phyloP scores from a whole-genome alignment of 2,329 filamentous ascomycete species.

The Botryosphaeria agaves region DNA sequence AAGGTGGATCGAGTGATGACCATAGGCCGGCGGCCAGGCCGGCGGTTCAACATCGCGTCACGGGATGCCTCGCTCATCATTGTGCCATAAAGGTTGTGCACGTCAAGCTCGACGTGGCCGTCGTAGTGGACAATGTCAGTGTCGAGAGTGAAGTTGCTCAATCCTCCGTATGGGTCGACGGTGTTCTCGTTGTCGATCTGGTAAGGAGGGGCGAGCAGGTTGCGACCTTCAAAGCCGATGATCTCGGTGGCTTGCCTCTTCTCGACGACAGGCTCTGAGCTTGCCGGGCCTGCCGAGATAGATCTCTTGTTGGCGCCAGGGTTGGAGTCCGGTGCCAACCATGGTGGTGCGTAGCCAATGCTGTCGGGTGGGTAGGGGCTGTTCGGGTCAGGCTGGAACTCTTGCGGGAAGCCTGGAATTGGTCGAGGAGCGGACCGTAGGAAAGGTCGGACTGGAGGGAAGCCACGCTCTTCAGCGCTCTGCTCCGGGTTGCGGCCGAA shows the following conservation, averaged over 20 bases:
- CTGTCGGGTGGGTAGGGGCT: neutral
- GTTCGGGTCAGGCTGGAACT: conserved; percentile 39
- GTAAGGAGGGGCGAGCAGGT: conserved; percentile 49
- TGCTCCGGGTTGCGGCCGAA: conserved; percentile 19
- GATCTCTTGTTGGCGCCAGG: too few relatives aligned
- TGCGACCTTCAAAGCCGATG: conserved; percentile 41
- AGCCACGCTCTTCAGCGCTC: conserved; percentile 21
- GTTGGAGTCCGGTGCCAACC: neutral
- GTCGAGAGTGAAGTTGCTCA: conserved; percentile 35
- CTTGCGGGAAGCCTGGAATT: conserved; percentile 50
- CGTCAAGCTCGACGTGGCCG: conserved; percentile 53
- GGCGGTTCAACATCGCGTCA: conserved; percentile 46
- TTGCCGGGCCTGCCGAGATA: too few relatives aligned
- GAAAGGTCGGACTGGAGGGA: conserved; percentile 44
- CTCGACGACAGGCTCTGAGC: conserved; percentile 1
- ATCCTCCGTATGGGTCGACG: conserved; percentile 10
- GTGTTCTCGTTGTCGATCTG: conserved; percentile 42
- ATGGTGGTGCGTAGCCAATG: conserved; percentile 14
- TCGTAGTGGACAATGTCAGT: conserved; percentile 53
- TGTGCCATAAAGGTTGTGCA: conserved; percentile 60
- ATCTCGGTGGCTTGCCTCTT: neutral
- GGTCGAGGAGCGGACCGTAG: conserved; percentile 45
- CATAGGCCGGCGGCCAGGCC: conserved; percentile 46
- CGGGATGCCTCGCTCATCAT: conserved; percentile 55
- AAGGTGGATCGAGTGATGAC: conserved; percentile 65